These are phyloP conservation scores for Capsicum pubescens DNA, from an alignment of 257 asterid species.

Conservation along the genomic window DNA sequence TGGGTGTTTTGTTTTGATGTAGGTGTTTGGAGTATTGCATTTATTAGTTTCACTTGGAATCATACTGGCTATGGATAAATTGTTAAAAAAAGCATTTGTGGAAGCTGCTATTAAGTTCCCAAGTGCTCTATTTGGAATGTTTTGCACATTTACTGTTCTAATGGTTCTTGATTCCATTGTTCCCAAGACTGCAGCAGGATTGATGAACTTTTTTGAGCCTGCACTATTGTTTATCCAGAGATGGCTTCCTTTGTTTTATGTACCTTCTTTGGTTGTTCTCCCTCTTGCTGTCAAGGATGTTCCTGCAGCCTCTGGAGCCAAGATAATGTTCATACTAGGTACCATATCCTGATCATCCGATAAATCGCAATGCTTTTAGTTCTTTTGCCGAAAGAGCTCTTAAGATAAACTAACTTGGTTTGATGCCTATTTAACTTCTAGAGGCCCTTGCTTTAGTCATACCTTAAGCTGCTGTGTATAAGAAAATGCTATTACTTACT, in stretches of 20 bases:
- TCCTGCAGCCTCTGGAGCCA: conserved; percentile 91
- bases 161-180: conserved; percentile 68
- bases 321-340: conserved; percentile 80
- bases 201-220: conserved; percentile 94
- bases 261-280: conserved; percentile 90
- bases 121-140: conserved; percentile 95
- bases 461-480: not conserved
- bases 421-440: conserved; percentile 18
- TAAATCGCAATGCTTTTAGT: not conserved
- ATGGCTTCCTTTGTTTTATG: conserved; percentile 98
- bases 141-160: conserved; percentile 80
- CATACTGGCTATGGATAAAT: conserved; percentile 77
- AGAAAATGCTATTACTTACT: not conserved
- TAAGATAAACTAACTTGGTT: not conserved
- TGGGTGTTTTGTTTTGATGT: conserved; percentile 24
- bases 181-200: conserved; percentile 73
- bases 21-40: conserved; percentile 79
- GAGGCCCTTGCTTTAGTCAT: not conserved
- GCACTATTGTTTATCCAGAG: conserved; percentile 91
- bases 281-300: conserved; percentile 90
- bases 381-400: not conserved
- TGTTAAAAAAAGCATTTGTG: conserved; percentile 75
- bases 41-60: conserved; percentile 82
- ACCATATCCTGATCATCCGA: not conserved
- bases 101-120: conserved; percentile 95